Base-by-base conservation (phyloP, 192 early-diverging fungal genomes). In the Phlyctochytrium planicorne region DNA sequence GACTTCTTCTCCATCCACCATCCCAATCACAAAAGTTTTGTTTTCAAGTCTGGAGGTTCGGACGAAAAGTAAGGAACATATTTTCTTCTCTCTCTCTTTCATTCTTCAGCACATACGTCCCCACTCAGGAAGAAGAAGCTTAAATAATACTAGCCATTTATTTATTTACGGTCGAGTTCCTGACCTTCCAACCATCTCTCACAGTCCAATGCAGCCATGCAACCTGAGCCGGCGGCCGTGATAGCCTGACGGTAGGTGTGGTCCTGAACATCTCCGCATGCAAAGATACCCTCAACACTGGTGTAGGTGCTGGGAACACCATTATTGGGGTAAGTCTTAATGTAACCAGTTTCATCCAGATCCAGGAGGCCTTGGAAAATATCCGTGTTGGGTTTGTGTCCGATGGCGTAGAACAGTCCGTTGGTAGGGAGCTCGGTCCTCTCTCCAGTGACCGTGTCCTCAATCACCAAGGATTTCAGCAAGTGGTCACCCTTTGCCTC, bases 381-480 rank as follows among this genome's bases (percentile, higher is more conserved):
- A 3, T 20, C 60, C 53, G 75, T 81, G 76, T 94, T 95, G 30
- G 96, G 96, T 27, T 80, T 84, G 75, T 98, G 96, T 37, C 96
- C 96, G 75, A 98, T 97, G 31, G 96, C 96, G 75, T 97, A 98
- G 81, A 98, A 98, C 52, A 98, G 81, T 34, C 96, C 96, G 65
- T 90, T 95, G 56, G 89, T 90, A 17, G 80, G 69, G 65, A 95
- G 73, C 29, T 87, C 78, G 64, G 80, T 69, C 20, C 60, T 79
- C 76, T 88, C 86, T 30, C 80, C 76, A 24, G 91, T 88, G 1
- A 70, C 64, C 57, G 88, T 91, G 73, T 94, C 83, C 75, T 89
- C 65, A 65, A 92, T 80, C n/a, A 82, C 85, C 23, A 97, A 77
- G 2, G 80, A 75, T 29, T 82, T 77, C 65, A 98, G 81, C 62